Conservation (phyloP, 2,329 filamentous ascomycete genomes). For the Dothistroma pini region DNA sequence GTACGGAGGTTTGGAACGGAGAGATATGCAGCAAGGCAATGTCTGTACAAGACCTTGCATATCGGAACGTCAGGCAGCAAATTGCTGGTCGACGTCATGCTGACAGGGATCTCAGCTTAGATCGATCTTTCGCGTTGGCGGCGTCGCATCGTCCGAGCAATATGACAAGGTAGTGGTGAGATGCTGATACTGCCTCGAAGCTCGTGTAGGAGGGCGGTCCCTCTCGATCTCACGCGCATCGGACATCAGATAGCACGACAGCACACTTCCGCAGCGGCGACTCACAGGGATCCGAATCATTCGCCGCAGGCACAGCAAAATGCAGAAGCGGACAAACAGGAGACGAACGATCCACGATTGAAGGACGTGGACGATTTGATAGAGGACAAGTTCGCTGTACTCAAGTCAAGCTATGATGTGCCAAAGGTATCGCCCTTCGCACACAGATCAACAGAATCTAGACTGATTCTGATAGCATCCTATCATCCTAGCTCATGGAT, state of each 20-base stretch:
- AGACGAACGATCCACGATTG: conserved; percentile 25
- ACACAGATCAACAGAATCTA: neutral
- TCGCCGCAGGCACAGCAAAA: neutral
- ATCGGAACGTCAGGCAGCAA: neutral
- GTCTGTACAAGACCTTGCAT: neutral
- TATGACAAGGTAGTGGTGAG: neutral
- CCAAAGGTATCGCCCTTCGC: conserved; percentile 38
- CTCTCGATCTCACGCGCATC: neutral
- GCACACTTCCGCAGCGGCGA: neutral
- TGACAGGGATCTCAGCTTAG: neutral
- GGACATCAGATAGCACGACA: neutral
- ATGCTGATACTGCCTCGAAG: neutral
- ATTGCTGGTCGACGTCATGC: neutral
- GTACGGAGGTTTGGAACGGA: neutral
- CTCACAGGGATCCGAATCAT: neutral
- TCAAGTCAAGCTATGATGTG: conserved; percentile 54
- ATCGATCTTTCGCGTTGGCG: neutral
- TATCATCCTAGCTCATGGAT: conserved; percentile 62
- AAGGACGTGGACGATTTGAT: conserved; percentile 23
- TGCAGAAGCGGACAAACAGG: neutral
- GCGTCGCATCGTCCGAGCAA: no score
- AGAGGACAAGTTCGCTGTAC: conserved; percentile 58
- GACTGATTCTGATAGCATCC: conserved; percentile 41
- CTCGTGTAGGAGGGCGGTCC: neutral
- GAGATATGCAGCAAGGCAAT: neutral